Base-by-base conservation (phyloP, 139 green algal species). In the Chlorella sp. region DNA sequence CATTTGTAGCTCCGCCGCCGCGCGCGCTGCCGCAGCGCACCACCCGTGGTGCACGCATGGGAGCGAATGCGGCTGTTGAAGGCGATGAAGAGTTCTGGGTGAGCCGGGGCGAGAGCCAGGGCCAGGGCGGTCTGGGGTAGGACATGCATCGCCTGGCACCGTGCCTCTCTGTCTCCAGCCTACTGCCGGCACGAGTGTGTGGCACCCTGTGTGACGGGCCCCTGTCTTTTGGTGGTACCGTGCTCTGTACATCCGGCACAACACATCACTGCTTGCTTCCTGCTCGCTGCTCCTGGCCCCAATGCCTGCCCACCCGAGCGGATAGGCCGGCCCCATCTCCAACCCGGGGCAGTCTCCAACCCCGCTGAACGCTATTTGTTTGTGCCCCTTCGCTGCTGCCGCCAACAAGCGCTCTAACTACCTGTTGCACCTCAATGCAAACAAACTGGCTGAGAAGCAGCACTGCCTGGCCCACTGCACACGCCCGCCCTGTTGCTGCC, bases 21-120 rank as follows among this genome's bases (percentile, higher is more conserved):
- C 71, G 91, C 0, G 89, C 89, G 36, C 71, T 96, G 68, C 94
- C 94, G 24, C 37, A 88, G 39, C 86, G 93, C 32, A 89, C 91
- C 39, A 96, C 94, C 16, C 89, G 94, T 14, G 94, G 94, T 57
- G 88, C 90, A 9, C 86, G 91, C 36, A 89, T 96, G 86, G 92
- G 91, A 60, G 87, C 42, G 0, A 30, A 90, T 61, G 80, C 89
- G 24, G 93, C 92, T 12, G 85, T 92, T 1, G 86, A 94, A 42
- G 96, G 92, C 5, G 97, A 99, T 85, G 92, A 97, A 34, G 95
- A 97, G 88, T 99, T 99, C 75, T 99, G 96, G 96, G 75, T 85
- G 75, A 34, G 76, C 24, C 15, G 5, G 60, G 0, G 12, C n/a
- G 1, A 21, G 19, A 57, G 21, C 26, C 28, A n/a, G 24, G 53